Evolutionary conservation across 768 basidiomycete species (phyloP), one percentile per base, ranked within the genome.

Genomic region (Russula sp.): DNA sequence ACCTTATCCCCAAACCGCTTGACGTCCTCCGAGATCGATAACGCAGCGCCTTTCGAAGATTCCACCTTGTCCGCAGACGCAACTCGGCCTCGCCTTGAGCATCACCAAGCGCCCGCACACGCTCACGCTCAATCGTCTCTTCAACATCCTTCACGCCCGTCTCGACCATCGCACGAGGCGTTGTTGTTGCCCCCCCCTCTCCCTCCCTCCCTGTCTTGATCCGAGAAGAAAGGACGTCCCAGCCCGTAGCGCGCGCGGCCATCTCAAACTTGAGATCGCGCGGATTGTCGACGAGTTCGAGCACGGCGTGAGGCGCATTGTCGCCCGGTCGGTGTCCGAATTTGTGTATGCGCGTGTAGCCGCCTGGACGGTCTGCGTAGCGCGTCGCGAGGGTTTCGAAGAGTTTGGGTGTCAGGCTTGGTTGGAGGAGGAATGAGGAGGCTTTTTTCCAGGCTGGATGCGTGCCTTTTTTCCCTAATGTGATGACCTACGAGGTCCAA

Each of bases 251-350:
- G 59, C 92, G 84, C 26, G 96, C 90, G 18, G 91, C 88, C 80
- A 95, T 84, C 73, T 95, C 93, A 73, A 87, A 90, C 65, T 87
- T 86, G 49, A 98, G 77, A 77, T 99, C 97, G 63, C 83, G 80
- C 18, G 93, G 92, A 71, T 90, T 90, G 79, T 98, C 97, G 34
- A 98, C 95, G n/a, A 99, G 80, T 74, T 96, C 92, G 50, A 99
- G 75, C 67, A 99, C 84, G 4, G 95, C 94, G 70, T 88, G 82
- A 2, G 94, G 93, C 28, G 97, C 97, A 70, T 95, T 92, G 78
- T 99, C 97, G 16, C 95, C 94, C 61, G 78, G 80, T 6, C 96
- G 85, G 73, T 89, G 84, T n/a, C 95, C 96, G 67, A 87, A 91
- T 73, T 88, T 92, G 74, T 93, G 87, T 65, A 98, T 88, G 26